A percentile compares a stretch with the other conserved stretches of the same genome.
Conservation (phyloP, 2,329 filamentous ascomycete genomes). For the Phaeoacremonium minimum region DNA sequence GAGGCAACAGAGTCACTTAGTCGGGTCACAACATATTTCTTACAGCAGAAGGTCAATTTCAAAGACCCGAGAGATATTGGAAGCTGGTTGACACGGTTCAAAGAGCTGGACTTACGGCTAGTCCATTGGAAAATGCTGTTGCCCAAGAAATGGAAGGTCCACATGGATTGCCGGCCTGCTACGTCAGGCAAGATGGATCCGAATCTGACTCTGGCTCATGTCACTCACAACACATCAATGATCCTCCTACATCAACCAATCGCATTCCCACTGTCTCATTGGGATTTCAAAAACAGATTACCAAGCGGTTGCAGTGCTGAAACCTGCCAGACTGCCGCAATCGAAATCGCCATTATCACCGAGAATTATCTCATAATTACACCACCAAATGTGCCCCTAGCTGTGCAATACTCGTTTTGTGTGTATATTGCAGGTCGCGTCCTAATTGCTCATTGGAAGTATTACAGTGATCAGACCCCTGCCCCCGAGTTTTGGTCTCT, state of each 20-base stretch:
- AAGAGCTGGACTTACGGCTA: slow-evolving; percentile 35
- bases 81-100: slow-evolving; percentile 36
- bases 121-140: slow-evolving; percentile 41
- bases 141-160: slow-evolving; percentile 33
- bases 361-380: slow-evolving; percentile 24
- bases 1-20: slow-evolving; percentile 38
- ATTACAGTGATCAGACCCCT: neutral
- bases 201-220: slow-evolving; percentile 36
- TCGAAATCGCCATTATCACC: slow-evolving; percentile 30
- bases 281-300: slow-evolving; percentile 22
- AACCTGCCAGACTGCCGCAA: slow-evolving; percentile 31
- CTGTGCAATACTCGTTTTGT: slow-evolving; percentile 33
- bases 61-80: slow-evolving; percentile 27
- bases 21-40: slow-evolving; percentile 34
- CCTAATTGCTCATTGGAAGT: slow-evolving; percentile 11
- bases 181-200: slow-evolving; percentile 38
- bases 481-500: neutral
- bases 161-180: slow-evolving; percentile 14
- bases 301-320: slow-evolving; percentile 31
- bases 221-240: slow-evolving; percentile 36
- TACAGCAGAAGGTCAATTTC: slow-evolving; percentile 33
- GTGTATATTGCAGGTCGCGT: slow-evolving; percentile 28
- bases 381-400: neutral
- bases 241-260: slow-evolving; percentile 35
- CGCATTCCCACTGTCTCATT: slow-evolving; percentile 27